A percentile compares a stretch with the other conserved stretches of the same genome.
Conservation (phyloP, 352 stramenopile genomes). For the Globisporangium sylvaticum region DNA sequence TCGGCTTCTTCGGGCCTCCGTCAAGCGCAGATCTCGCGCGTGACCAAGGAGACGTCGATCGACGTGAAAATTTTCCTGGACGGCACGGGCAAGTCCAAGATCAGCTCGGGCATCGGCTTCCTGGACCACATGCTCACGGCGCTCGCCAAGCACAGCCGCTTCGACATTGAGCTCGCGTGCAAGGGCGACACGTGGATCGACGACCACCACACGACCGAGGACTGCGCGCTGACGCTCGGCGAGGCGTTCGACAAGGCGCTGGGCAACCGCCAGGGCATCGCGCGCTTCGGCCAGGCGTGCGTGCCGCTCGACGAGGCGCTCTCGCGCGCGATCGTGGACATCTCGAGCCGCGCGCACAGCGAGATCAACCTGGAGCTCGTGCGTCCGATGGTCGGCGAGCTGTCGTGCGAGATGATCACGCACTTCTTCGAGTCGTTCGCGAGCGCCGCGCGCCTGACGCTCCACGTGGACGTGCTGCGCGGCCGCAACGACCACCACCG, state of each 20-base stretch:
- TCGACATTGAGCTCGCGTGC: slow-evolving; percentile 87
- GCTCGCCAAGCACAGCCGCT: slow-evolving; percentile 88
- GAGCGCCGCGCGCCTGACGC: slow-evolving; percentile 87
- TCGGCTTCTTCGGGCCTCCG: slow-evolving; percentile 12
- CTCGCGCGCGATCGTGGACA: slow-evolving; percentile 91
- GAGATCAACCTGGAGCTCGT: slow-evolving; percentile 86
- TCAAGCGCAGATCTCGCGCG: slow-evolving; percentile 50
- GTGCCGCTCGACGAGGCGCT: slow-evolving; percentile 90
- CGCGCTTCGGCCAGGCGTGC: slow-evolving; percentile 84
- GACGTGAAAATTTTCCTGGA: slow-evolving; percentile 84
- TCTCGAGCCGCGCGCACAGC: slow-evolving; percentile 91
- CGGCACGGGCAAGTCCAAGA: slow-evolving; percentile 79
- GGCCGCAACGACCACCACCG: slow-evolving; percentile 92
- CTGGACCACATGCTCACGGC: slow-evolving; percentile 91
- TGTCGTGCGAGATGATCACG: slow-evolving; percentile 94
- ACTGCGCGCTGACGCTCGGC: slow-evolving; percentile 92
- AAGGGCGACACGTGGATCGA: slow-evolving; percentile 95
- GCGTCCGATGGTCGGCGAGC: slow-evolving; percentile 77
- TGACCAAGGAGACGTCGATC: slow-evolving; percentile 96
- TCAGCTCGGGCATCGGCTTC: slow-evolving; percentile 90
- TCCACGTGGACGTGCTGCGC: slow-evolving; percentile 91
- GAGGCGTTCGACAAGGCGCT: slow-evolving; percentile 91
- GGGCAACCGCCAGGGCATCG: slow-evolving; percentile 85
- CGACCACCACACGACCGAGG: slow-evolving; percentile 95
- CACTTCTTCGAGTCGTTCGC: slow-evolving; percentile 94